These are phyloP conservation scores for Saccharomyces pastorianus DNA, from an alignment of 1,139 yeast species.

Conservation along the genomic window DNA sequence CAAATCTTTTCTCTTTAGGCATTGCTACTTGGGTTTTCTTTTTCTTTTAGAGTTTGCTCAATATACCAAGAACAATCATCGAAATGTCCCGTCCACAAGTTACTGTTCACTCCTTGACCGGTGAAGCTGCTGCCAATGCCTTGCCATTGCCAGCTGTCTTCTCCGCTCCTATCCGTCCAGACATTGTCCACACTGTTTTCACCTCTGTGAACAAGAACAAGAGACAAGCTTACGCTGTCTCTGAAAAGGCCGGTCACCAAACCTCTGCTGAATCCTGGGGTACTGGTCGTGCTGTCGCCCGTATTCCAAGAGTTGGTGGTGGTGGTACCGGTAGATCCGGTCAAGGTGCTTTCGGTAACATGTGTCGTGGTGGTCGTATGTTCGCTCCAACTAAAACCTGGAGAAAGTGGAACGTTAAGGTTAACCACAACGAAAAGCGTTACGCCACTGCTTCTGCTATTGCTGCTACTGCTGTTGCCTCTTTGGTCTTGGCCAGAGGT, in stretches of 20 bases:
- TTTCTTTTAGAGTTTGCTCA: neutral
- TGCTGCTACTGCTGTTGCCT: constrained; percentile 98
- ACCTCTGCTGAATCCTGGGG: constrained; percentile 99
- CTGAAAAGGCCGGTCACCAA: constrained; percentile 99
- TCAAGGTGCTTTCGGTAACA: constrained; percentile 99
- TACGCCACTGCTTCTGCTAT: constrained; percentile 99
- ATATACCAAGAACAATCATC: neutral
- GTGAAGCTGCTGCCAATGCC: constrained; percentile 78
- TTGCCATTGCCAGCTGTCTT: constrained; percentile 97
- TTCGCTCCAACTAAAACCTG: constrained; percentile 99
- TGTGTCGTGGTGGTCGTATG: constrained; percentile 99
- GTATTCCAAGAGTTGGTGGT: constrained; percentile 99
- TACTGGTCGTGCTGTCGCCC: constrained; percentile 99
- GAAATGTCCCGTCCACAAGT: constrained; percentile 93
- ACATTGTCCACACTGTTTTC: constrained; percentile 97
- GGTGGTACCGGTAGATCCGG: constrained; percentile 99
- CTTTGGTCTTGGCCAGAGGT: constrained; percentile 98
- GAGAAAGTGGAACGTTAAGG: constrained; percentile 99
- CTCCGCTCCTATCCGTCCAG: constrained; percentile 99
- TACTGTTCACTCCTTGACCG: constrained; percentile 82
- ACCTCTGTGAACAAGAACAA: constrained; percentile 99
- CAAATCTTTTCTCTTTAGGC: neutral
- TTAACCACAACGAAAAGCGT: constrained; percentile 99
- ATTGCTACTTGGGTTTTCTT: neutral
- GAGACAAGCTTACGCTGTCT: constrained; percentile 99